Percentiles rank a stretch among this genome's conserved stretches.
phyloP scores from a whole-genome alignment of 352 stramenopile genomes.

The Globisporangium nagaii region DNA sequence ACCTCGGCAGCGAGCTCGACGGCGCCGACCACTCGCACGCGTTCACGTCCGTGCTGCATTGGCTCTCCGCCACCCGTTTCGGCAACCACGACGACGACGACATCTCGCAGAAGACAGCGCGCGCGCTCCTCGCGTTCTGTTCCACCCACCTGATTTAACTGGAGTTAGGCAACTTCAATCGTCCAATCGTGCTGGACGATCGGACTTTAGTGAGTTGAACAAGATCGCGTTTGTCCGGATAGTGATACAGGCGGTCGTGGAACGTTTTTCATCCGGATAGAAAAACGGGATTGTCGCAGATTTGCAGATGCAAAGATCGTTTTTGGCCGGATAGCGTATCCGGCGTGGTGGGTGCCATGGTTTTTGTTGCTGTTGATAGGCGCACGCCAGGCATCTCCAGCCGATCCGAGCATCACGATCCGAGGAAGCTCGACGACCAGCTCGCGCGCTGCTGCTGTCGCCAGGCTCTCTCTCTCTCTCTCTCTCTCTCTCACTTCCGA shows the following conservation, averaged over 20 bases:
- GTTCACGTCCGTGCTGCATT: slow-evolving; percentile 51
- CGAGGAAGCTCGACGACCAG: too few relatives aligned
- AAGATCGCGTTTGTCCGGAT: too few relatives aligned
- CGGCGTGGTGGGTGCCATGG: too few relatives aligned
- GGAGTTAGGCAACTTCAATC: too few relatives aligned
- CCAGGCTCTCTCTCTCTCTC: too few relatives aligned
- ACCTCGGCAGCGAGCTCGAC: slow-evolving; percentile 46
- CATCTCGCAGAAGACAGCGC: slow-evolving; percentile 44
- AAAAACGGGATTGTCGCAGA: too few relatives aligned
- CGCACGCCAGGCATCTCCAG: background rate
- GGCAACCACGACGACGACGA: slow-evolving; percentile 27
- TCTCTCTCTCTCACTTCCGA: background rate
- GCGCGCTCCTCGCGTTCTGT: slow-evolving; percentile 25
- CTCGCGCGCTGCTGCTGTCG: background rate
- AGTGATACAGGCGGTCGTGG: background rate
- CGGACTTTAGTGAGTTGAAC: too few relatives aligned
- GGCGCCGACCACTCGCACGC: slow-evolving; percentile 45
- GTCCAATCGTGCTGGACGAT: too few relatives aligned
- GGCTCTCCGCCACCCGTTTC: slow-evolving; percentile 31
- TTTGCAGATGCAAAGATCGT: too few relatives aligned
- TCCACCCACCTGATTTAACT: background rate
- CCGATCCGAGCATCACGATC: too few relatives aligned
- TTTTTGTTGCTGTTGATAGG: background rate
- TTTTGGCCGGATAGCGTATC: too few relatives aligned
- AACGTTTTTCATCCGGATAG: background rate